A percentile compares a stretch with the other conserved stretches of the same genome.
Evolutionary conservation across 805 yeast species (phyloP).

Genomic region (Lipomyces lipofer): DNA sequence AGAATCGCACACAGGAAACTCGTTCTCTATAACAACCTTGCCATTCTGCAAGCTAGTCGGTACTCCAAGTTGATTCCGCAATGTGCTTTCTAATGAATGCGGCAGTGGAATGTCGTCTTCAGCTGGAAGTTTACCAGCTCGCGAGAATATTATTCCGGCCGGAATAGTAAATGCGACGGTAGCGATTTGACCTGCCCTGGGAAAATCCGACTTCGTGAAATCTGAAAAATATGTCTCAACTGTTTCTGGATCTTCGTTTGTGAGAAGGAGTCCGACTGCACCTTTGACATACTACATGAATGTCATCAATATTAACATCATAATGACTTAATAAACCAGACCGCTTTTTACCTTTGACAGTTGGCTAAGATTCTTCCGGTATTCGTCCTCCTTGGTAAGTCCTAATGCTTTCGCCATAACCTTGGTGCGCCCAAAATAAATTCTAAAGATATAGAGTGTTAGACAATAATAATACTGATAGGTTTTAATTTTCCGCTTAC

Average conservation of each 20-base stretch:
- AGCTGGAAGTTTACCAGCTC: slow-evolving; percentile 86
- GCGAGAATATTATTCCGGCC: slow-evolving; percentile 85
- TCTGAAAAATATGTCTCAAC: slow-evolving; percentile 84
- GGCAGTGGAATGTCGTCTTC: slow-evolving; percentile 97
- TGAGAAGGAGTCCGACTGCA: slow-evolving; percentile 82
- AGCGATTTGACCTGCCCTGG: slow-evolving; percentile 83
- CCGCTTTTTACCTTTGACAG: slow-evolving; percentile 54
- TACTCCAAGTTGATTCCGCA: slow-evolving; percentile 77
- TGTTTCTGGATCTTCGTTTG: slow-evolving; percentile 84
- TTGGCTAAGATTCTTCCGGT: slow-evolving; percentile 76
- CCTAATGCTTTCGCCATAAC: slow-evolving; percentile 94
- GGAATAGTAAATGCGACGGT: slow-evolving; percentile 86
- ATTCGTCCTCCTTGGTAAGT: slow-evolving; percentile 82
- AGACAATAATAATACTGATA: neutral
- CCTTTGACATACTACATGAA: slow-evolving; percentile 47
- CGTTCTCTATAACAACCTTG: slow-evolving; percentile 73
- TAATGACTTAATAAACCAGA: slow-evolving; percentile 25
- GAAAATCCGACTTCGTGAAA: slow-evolving; percentile 76
- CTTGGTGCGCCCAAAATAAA: slow-evolving; percentile 87
- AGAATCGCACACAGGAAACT: slow-evolving; percentile 73
- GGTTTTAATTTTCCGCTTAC: slow-evolving; percentile 1
- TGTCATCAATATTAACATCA: neutral
- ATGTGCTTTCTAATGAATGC: slow-evolving; percentile 90
- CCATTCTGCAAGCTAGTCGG: slow-evolving; percentile 92
- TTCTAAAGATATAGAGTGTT: slow-evolving; percentile 38